Evolutionary conservation across 352 stramenopile species (phyloP).

Genomic region (Phytophthora kernoviae): DNA sequence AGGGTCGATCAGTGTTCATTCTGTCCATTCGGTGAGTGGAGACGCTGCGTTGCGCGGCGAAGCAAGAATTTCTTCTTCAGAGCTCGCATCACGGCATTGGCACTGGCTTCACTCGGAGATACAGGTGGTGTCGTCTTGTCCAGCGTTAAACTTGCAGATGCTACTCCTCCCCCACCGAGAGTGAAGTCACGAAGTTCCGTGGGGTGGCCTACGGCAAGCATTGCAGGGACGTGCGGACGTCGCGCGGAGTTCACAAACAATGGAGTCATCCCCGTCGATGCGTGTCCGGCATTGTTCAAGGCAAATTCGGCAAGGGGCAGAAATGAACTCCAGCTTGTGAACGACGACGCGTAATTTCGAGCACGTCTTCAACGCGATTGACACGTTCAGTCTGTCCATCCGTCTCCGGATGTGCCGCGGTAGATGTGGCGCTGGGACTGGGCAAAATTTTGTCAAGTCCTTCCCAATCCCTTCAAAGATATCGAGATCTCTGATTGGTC

Average conservation of each 20-base stretch:
- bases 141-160: neutral
- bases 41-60: neutral
- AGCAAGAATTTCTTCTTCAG: neutral
- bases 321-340: constrained; percentile 11
- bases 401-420: constrained; percentile 18
- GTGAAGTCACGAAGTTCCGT: constrained; percentile 1
- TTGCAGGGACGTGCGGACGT: constrained; percentile 2
- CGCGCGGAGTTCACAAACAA: constrained; percentile 22
- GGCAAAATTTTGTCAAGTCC: too few relatives aligned
- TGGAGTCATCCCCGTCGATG: constrained; percentile 19
- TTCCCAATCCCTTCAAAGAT: too few relatives aligned
- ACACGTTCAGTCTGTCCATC: constrained; percentile 34
- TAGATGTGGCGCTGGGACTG: too few relatives aligned
- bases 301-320: constrained; percentile 24
- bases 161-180: constrained; percentile 5
- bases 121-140: neutral
- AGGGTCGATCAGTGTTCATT: neutral
- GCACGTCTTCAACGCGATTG: constrained; percentile 28
- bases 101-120: neutral
- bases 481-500: too few relatives aligned
- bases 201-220: constrained; percentile 5
- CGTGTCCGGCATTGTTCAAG: constrained; percentile 27
- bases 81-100: neutral
- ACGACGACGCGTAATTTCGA: constrained; percentile 15
- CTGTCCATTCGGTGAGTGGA: constrained; percentile 13